These are phyloP conservation scores for Aspergillus novoparasiticus DNA, from an alignment of 2,329 filamentous ascomycete species.

Conservation along the genomic window DNA sequence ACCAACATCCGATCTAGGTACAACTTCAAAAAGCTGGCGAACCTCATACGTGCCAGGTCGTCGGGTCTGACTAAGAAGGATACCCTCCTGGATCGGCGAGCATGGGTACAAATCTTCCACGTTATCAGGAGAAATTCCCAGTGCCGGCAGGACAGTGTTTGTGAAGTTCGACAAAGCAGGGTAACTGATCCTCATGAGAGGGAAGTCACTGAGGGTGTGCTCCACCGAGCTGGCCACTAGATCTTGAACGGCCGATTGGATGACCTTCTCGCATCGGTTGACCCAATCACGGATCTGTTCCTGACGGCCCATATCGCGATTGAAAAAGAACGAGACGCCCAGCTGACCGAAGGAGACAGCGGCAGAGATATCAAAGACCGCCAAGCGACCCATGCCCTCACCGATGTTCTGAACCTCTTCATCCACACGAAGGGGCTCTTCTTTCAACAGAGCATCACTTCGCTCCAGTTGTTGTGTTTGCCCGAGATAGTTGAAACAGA, in stretches of 20 bases:
- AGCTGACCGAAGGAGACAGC: neutral
- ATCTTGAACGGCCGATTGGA: neutral
- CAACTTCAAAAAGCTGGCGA: conserved; percentile 6
- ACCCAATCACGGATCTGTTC: neutral
- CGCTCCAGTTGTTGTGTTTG: conserved; percentile 14
- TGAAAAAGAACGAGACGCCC: neutral
- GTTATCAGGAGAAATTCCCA: neutral
- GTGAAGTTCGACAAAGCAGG: conserved; percentile 4
- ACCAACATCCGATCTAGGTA: conserved; percentile 5
- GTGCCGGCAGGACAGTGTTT: neutral
- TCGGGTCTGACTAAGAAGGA: conserved; percentile 16
- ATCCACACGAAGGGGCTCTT: neutral
- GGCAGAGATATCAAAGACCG: conserved; percentile 4
- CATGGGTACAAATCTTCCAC: conserved; percentile 17
- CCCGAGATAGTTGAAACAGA: conserved; percentile 17
- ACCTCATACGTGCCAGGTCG: conserved; percentile 12
- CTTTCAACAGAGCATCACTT: neutral
- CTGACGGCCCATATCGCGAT: neutral
- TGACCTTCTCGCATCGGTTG: neutral
- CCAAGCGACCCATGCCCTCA: neutral
- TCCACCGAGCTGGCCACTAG: neutral
- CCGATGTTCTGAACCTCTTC: neutral
- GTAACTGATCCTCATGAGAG: neutral
- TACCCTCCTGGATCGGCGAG: conserved; percentile 18
- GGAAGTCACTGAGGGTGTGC: neutral